These are phyloP conservation scores for Kluyveromyces sp. DNA, from an alignment of 1,139 yeast genomes.

Conservation along the genomic window DNA sequence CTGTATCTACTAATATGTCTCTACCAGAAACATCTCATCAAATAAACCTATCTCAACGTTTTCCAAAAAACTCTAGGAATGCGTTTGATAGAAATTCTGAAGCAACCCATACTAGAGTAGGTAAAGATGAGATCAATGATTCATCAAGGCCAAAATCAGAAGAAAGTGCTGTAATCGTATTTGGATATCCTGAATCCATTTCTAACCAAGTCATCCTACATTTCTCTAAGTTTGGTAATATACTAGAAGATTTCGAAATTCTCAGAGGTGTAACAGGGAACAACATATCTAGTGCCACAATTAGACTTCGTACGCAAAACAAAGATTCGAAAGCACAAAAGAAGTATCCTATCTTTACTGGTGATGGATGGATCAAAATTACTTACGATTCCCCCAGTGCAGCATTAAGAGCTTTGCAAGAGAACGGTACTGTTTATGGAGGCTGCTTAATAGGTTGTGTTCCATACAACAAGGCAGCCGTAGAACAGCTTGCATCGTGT, in stretches of 20 bases:
- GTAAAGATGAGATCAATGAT: constrained; percentile 16
- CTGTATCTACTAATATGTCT: constrained; percentile 11
- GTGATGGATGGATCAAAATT: constrained; percentile 80
- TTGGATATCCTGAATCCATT: constrained; percentile 79
- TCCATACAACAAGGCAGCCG: constrained; percentile 51
- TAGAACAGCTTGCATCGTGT: constrained; percentile 57
- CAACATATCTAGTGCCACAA: constrained; percentile 15
- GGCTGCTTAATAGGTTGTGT: constrained; percentile 74
- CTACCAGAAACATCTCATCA: background rate
- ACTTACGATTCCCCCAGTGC: constrained; percentile 71
- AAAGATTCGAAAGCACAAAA: constrained; percentile 16
- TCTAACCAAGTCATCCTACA: constrained; percentile 62
- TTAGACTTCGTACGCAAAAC: constrained; percentile 9
- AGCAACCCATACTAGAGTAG: constrained; percentile 9
- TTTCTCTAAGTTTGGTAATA: constrained; percentile 73
- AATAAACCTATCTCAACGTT: background rate
- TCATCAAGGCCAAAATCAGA: constrained; percentile 27
- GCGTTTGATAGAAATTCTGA: constrained; percentile 36
- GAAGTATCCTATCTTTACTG: constrained; percentile 64
- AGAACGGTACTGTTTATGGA: constrained; percentile 66
- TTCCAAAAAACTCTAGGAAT: constrained; percentile 11
- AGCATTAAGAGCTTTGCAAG: constrained; percentile 77
- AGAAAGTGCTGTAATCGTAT: constrained; percentile 69
- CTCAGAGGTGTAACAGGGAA: constrained; percentile 27
- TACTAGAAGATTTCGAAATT: constrained; percentile 65